Conservation (phyloP, 2,329 filamentous ascomycete genomes). For the Torrubiellomyces zombiae region DNA sequence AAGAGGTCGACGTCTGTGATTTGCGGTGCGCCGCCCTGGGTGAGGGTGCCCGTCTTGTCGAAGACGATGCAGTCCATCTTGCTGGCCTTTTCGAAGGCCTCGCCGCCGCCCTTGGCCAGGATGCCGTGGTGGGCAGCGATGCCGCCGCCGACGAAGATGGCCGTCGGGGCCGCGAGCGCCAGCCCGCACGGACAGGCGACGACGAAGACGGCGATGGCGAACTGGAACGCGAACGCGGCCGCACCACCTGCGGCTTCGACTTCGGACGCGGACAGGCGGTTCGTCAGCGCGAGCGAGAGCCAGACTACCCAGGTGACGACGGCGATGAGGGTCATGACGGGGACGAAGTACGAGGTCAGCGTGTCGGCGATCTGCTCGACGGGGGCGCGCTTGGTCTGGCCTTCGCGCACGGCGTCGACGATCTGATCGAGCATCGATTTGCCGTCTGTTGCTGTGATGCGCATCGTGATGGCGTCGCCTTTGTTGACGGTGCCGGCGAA, state of each 20-base stretch:
- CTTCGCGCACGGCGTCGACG: constrained; percentile 59
- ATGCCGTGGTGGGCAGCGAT: constrained; percentile 67
- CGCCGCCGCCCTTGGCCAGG: constrained; percentile 67
- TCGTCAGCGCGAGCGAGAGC: constrained; percentile 46
- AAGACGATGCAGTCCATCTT: constrained; percentile 65
- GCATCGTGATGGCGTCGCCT: constrained; percentile 41
- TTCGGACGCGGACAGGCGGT: constrained; percentile 38
- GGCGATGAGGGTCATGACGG: constrained; percentile 51
- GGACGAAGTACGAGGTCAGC: constrained; percentile 63
- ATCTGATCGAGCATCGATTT: constrained; percentile 68
- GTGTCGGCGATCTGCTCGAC: constrained; percentile 60
- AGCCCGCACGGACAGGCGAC: constrained; percentile 76
- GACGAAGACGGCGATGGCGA: constrained; percentile 75
- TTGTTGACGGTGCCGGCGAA: constrained; percentile 65
- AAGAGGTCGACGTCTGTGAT: constrained; percentile 40
- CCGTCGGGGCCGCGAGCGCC: constrained; percentile 71
- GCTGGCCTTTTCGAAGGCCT: constrained; percentile 74
- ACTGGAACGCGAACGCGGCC: constrained; percentile 60
- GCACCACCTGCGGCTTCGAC: constrained; percentile 44
- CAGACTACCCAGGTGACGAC: constrained; percentile 57
- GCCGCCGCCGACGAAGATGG: constrained; percentile 68
- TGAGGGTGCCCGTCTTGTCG: constrained; percentile 78
- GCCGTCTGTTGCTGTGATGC: constrained; percentile 47
- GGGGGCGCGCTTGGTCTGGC: constrained; percentile 58
- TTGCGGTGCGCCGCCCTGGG: constrained; percentile 52